Evolutionary conservation across 441 rosid genomes (phyloP), one percentile per base, ranked within the genome.

Genomic region (Arabidopsis lyrata): DNA sequence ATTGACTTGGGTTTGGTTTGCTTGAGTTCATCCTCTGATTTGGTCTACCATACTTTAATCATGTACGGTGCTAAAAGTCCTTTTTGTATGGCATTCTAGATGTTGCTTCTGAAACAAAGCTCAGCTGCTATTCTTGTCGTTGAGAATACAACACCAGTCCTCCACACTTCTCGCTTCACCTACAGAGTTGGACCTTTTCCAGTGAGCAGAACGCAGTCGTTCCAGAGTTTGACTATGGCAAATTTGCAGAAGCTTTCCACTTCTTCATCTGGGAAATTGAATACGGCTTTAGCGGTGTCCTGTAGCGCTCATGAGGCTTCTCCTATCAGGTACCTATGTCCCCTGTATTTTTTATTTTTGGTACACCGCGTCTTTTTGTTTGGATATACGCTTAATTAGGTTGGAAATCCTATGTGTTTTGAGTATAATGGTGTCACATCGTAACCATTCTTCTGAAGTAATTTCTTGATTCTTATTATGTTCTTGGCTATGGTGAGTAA

Each of bases 231-330:
- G 55, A 24, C 56, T 9, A 87, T 81, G 85, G 75, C 55, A 12
- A 81, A 75, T 34, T 18, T 31, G 11, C 44, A 62, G 14, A 80
- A 63, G 48, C 69, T 41, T 75, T 53, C 35, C 3, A 39, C 71
- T 32, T 59, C 63, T 68, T 58, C 82, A 3, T 73, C 78, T 35
- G 72, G 31, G 48, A 67, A 70, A 8, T 15, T 71, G 60, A 64
- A n/a, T 57, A 81, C 83, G 8, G 70, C 45, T 36, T 59, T 31
- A 16, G 16, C 63, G 0, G 31, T 59, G 45, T n/a, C 45, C 5
- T 58, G 44, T 57, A 77, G 73, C 41, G 79, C 93, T 68, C 74
- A 64, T 49, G 77, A 75, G 9, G 53, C 77, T 41, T 71, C 81
- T 54, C 42, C 63, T 65, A 74, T 58, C 52, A 69, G 78, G 70